These are phyloP conservation scores for Pichia sp. DNA, from an alignment of 1,139 yeast species.

Conservation along the genomic window DNA sequence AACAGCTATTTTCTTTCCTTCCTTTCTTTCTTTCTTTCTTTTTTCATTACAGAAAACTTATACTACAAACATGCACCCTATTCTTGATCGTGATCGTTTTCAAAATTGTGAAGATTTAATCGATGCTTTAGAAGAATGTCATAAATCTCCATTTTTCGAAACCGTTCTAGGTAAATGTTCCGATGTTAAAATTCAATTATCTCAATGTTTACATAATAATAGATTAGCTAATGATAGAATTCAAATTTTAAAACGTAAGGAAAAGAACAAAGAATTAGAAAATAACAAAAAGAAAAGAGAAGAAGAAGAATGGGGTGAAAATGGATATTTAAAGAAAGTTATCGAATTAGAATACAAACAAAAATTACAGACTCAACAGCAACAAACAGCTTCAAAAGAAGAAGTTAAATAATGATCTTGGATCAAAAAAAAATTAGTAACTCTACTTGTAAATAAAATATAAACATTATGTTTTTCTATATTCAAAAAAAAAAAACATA, in stretches of 20 bases:
- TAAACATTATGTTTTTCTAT: too few species aligned
- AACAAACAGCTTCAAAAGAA: not conserved
- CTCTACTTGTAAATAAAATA: not conserved
- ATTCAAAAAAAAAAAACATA: too few species aligned
- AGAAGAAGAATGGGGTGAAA: conserved; percentile 79
- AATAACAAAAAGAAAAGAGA: conserved; percentile 53
- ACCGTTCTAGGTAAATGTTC: conserved; percentile 85
- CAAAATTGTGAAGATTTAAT: conserved; percentile 67
- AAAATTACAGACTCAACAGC: conserved; percentile 1
- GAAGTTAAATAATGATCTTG: not conserved
- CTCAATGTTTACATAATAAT: conserved; percentile 73
- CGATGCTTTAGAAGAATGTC: conserved; percentile 87
- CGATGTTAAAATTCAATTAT: conserved; percentile 71
- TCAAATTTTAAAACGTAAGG: conserved; percentile 51
- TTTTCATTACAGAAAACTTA: not conserved
- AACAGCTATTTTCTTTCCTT: not conserved
- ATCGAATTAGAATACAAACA: conserved; percentile 40
- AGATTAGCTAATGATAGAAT: conserved; percentile 62
- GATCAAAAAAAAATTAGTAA: too few species aligned
- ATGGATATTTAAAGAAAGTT: conserved; percentile 62
- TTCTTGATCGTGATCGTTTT: conserved; percentile 27
- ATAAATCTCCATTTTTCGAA: conserved; percentile 59
- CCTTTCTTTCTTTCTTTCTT: not conserved
- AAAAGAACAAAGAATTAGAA: conserved; percentile 49
- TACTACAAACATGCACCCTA: conserved; percentile 28